Conservation (phyloP, 495 filamentous ascomycete species). For the Daldinia bambusicola region DNA sequence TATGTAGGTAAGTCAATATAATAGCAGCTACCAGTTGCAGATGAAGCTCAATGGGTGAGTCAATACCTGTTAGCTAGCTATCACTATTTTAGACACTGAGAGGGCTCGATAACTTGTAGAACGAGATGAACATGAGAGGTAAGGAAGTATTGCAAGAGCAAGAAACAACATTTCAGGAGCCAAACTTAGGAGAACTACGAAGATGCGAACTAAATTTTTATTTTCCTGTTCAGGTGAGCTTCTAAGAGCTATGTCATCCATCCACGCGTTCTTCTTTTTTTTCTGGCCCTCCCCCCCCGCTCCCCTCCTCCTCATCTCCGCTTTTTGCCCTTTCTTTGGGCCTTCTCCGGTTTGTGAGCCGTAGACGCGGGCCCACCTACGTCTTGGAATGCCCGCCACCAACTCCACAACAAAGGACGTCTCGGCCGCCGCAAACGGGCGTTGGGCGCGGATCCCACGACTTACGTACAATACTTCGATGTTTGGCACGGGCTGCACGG, state of each 20-base stretch:
- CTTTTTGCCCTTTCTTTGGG: no score
- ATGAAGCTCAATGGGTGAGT: background rate
- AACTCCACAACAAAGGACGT: conserved; percentile 27
- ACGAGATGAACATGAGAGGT: background rate
- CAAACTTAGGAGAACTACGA: background rate
- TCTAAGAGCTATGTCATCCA: background rate
- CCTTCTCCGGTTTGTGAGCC: conserved; percentile 8
- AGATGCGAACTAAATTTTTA: background rate
- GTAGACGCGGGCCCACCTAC: background rate
- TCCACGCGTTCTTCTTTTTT: conserved; percentile 11
- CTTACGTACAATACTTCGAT: background rate
- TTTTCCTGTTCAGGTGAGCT: background rate
- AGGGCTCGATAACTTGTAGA: background rate
- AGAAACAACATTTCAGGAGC: background rate
- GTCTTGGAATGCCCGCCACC: conserved; percentile 27
- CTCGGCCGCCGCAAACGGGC: conserved; percentile 22
- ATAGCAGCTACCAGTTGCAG: background rate
- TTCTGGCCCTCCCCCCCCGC: no score
- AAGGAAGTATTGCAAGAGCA: background rate
- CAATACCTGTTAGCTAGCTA: background rate
- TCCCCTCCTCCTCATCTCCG: no score
- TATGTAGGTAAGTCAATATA: background rate
- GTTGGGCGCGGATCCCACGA: conserved; percentile 7
- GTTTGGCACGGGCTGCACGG: background rate
- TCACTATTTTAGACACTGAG: background rate